These are phyloP conservation scores for Macrophomina phaseolina DNA, from an alignment of 2,329 filamentous ascomycete species.

Conservation along the genomic window DNA sequence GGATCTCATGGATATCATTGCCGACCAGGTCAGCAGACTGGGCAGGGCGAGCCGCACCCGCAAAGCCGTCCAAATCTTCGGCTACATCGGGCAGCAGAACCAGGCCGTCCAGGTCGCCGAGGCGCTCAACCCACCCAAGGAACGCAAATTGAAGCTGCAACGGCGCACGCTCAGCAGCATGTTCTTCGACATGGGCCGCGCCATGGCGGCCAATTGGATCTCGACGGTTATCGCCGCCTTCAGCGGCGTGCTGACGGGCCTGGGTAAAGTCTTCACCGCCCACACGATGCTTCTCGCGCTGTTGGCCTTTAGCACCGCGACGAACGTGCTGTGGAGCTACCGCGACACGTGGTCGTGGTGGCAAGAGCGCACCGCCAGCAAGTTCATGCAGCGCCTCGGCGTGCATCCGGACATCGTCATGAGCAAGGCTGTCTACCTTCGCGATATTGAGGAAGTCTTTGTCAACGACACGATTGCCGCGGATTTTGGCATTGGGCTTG, in stretches of 20 bases:
- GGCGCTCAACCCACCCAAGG: constrained; percentile 44
- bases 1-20: constrained; percentile 75
- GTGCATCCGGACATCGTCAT: constrained; percentile 79
- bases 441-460: constrained; percentile 74
- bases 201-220: constrained; percentile 52
- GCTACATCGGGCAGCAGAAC: constrained; percentile 72
- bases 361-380: constrained; percentile 78
- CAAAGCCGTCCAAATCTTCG: constrained; percentile 80
- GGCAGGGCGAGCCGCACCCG: constrained; percentile 76
- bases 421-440: constrained; percentile 83
- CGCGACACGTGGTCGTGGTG: constrained; percentile 80
- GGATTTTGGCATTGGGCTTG: constrained; percentile 15
- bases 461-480: constrained; percentile 40
- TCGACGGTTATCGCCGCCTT: constrained; percentile 80
- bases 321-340: constrained; percentile 78
- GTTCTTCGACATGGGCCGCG: constrained; percentile 17
- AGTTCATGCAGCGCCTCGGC: constrained; percentile 82
- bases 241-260: constrained; percentile 67
- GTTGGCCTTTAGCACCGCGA: constrained; percentile 70
- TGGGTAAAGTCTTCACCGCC: constrained; percentile 72
- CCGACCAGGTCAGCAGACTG: constrained; percentile 77
- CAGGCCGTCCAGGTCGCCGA: constrained; percentile 59
- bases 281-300: constrained; percentile 75
- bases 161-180: constrained; percentile 60
- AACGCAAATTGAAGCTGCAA: constrained; percentile 50